Base-by-base conservation (phyloP, 768 basidiomycete species). In the Naematelia aurantialba region DNA sequence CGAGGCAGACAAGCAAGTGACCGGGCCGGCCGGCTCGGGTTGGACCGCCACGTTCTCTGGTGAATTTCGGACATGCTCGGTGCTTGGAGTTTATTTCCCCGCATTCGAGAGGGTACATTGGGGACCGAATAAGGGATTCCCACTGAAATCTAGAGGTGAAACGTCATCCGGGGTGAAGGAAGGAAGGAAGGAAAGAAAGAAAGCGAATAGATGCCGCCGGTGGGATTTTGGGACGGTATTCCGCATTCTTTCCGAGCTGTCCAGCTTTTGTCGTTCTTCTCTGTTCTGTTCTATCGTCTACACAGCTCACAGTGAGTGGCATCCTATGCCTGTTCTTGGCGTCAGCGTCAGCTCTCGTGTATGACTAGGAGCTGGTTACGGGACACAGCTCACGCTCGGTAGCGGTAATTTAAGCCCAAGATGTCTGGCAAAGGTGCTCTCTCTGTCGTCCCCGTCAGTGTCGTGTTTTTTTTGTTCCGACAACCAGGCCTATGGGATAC, bases 401-500 rank as follows among this genome's bases (percentile, higher is more conserved):
- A 47, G 46, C 46, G 21, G 19, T 26, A 5, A 47, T 11, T 21
- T 11, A 5, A 47, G 5, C 8, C n/a, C 13, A 58, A 49, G 59
- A 77, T 77, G 76, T 72, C 74, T 51, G 44, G 48, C 45, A 61
- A 70, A 67, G 76, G 76, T 64, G 76, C 76, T 63, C 72, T 77
- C 46, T 75, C 74, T 50, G 65, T 77, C 59, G 76, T 79, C 59
- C 76, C 78, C 66, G 78, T 78, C 57, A 61, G 78, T 76, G n/a
- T 14, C 3, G n/a, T 25, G 45, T 5, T 22, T 48, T 24, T n/a
- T 17, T 21, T 51, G 42, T n/a, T n/a, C n/a, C n/a, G n/a, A n/a
- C n/a, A n/a, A n/a, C n/a, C n/a, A n/a, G n/a, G n/a, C n/a, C n/a
- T n/a, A n/a, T n/a, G n/a, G n/a, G n/a, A n/a, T n/a, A n/a, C n/a